Percentiles rank a stretch among this genome's conserved stretches.
Evolutionary conservation across 345 rosid species (phyloP).

Genomic region (Laguncularia racemosa): DNA sequence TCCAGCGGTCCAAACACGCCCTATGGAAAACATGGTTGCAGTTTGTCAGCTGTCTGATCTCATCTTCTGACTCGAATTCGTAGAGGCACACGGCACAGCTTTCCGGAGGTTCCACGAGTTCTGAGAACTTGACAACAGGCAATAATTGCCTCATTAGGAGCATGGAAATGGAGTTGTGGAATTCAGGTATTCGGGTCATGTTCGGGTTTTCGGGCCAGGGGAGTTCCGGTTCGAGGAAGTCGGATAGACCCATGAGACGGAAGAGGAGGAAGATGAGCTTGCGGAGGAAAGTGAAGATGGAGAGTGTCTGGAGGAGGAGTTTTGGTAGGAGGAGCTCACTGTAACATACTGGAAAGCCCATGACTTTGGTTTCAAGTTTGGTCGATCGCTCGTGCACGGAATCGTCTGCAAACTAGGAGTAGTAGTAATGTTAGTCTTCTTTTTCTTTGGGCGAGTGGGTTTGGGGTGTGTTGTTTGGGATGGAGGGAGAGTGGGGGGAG

Average conservation of each 20-base stretch:
- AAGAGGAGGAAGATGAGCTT: conserved; percentile 14
- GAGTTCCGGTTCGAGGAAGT: conserved; percentile 13
- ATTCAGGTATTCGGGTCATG: conserved; percentile 1
- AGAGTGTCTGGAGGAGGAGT: conserved; percentile 17
- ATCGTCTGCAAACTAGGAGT: no score
- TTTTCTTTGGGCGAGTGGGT: not conserved
- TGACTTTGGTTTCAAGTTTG: no score
- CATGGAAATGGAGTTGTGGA: conserved; percentile 11
- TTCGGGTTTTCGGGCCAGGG: not conserved
- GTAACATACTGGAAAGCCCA: conserved; percentile 24
- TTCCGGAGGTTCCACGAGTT: conserved; percentile 13
- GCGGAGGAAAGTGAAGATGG: conserved; percentile 18
- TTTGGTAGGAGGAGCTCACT: conserved; percentile 20
- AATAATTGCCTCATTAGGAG: conserved; percentile 18
- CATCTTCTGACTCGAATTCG: conserved; percentile 15
- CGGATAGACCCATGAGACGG: conserved; percentile 16
- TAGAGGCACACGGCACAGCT: conserved; percentile 22
- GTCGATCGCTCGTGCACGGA: no score
- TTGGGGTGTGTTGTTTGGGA: not conserved
- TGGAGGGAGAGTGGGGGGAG: not conserved
- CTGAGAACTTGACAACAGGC: conserved; percentile 15
- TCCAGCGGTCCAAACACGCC: conserved; percentile 18
- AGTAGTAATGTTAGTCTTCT: no score
- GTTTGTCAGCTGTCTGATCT: conserved; percentile 14
- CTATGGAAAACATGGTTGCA: conserved; percentile 22